Base-by-base conservation (phyloP, 169 alveolate genomes). In the Plasmodium gallinaceum region DNA sequence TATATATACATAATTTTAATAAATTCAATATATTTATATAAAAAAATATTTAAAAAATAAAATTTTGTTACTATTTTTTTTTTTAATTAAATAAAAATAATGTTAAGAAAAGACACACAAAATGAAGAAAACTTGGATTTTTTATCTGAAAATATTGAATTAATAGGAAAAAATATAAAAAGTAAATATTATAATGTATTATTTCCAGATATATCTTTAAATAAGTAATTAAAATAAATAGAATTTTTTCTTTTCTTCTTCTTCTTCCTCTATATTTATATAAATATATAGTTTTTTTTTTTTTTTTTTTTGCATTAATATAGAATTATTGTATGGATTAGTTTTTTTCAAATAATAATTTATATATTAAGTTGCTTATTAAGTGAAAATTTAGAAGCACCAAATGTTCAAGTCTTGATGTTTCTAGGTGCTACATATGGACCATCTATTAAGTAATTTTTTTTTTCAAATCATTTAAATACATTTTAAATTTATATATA, bases 391-490 rank as follows among this genome's bases (percentile, higher is more conserved):
- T 68, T 83, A 43, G 22, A 39, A 46, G 61, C 64, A 10, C 91
- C 91, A 18, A 83, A 57, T 60, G 91, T 83, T 4, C 71, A 69
- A 43, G 60, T 66, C 52, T 43, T 83, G 80, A 83, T 69, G 74
- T 68, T 83, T n/a, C 74, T 83, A 12, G 91, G 91, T 2, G 91
- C 91, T 37, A 83, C 91, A 9, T 83, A 83, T 39, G 91, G 91
- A 3, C 91, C 91, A 8, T 42, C 83, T 18, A 37, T 83, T 7
- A 83, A 69, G 91, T 83, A 83, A 45, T 20, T n/a, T 69, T n/a
- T 69, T 24, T 0, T 69, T 45, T 18, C 0, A 43, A 16, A 14
- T n/a, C n/a, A 51, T 51, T 51, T 51, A 1, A 51, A 0, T 4
- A 51, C 7, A 52, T 8, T 52, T n/a, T 7, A 16, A 9, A 20